phyloP scores from a whole-genome alignment of 208 protist species.

The Crithidia brevicula region DNA sequence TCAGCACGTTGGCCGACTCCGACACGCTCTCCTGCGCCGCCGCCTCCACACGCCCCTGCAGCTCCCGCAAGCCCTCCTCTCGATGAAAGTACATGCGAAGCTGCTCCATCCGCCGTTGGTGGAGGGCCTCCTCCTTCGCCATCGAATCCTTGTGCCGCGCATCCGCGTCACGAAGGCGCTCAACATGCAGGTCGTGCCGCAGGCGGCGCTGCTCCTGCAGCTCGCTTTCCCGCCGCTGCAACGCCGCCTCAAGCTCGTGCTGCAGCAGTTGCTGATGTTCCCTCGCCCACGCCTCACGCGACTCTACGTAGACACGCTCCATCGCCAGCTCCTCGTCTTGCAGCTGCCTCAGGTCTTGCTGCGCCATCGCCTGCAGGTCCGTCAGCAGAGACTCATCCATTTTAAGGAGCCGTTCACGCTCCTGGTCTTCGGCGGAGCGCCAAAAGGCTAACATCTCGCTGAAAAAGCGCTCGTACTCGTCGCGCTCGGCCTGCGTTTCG shows the following conservation, averaged over 20 bases:
- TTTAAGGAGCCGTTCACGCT: conserved; percentile 67
- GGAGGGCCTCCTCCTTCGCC: conserved; percentile 55
- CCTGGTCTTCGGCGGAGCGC: conserved; percentile 62
- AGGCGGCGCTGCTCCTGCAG: conserved; percentile 59
- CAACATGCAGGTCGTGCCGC: conserved; percentile 63
- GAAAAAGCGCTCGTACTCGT: conserved; percentile 63
- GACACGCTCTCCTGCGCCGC: conserved; percentile 54
- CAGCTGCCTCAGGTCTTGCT: conserved; percentile 70
- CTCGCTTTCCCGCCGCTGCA: conserved; percentile 59
- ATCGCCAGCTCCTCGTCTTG: conserved; percentile 74
- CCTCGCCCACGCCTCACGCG: conserved; percentile 70
- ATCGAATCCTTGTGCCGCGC: conserved; percentile 59
- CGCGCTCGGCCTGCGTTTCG: conserved; percentile 65
- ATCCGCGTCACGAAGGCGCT: conserved; percentile 63
- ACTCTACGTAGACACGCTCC: conserved; percentile 76
- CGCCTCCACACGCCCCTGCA: conserved; percentile 39
- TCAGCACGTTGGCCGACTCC: conserved; percentile 40
- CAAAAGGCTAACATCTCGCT: conserved; percentile 77
- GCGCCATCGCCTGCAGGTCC: conserved; percentile 63
- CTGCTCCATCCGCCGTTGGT: conserved; percentile 64
- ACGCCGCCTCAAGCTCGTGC: conserved; percentile 49
- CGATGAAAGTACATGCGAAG: conserved; percentile 52
- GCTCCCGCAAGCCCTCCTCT: conserved; percentile 60
- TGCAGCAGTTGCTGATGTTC: conserved; percentile 71
- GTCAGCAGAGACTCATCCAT: conserved; percentile 80